These are phyloP conservation scores for Trichaptum fuscoviolaceum DNA, from an alignment of 768 basidiomycete genomes.

Conservation along the genomic window DNA sequence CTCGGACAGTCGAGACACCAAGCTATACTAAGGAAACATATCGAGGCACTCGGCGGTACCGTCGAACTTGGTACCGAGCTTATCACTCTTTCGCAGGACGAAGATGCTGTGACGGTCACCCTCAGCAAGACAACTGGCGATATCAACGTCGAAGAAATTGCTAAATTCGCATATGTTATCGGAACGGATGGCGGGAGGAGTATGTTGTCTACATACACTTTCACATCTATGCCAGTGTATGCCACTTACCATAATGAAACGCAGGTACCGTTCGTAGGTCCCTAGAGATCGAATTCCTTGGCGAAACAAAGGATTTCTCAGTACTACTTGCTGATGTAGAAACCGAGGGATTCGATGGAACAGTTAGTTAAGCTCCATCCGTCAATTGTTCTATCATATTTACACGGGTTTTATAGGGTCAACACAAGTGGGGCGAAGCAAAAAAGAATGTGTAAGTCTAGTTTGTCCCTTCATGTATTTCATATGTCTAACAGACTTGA, in stretches of 20 bases:
- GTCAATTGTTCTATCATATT: background rate
- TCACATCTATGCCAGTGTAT: background rate
- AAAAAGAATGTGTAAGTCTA: constrained; percentile 18
- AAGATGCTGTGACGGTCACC: constrained; percentile 14
- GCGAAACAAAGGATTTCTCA: constrained; percentile 29
- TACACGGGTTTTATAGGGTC: background rate
- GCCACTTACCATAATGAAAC: no score
- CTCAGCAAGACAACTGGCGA: constrained; percentile 21
- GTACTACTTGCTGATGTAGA: constrained; percentile 28
- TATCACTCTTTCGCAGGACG: constrained; percentile 33
- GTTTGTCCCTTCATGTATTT: constrained; percentile 4
- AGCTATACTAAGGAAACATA: constrained; percentile 25
- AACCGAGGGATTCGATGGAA: constrained; percentile 18
- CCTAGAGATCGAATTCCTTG: constrained; percentile 37
- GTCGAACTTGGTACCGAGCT: constrained; percentile 45
- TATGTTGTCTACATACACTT: constrained; percentile 4
- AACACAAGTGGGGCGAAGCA: constrained; percentile 12
- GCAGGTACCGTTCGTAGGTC: constrained; percentile 32
- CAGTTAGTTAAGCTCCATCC: constrained; percentile 6
- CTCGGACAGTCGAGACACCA: constrained; percentile 9
- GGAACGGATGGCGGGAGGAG: constrained; percentile 38
- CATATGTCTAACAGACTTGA: background rate
- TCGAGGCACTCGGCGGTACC: constrained; percentile 20
- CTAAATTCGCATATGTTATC: constrained; percentile 29
- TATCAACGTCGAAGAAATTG: constrained; percentile 21